Percentiles rank a stretch among this genome's conserved stretches.
phyloP scores from a whole-genome alignment of 495 filamentous ascomycete genomes.

The Penicillium angulare region DNA sequence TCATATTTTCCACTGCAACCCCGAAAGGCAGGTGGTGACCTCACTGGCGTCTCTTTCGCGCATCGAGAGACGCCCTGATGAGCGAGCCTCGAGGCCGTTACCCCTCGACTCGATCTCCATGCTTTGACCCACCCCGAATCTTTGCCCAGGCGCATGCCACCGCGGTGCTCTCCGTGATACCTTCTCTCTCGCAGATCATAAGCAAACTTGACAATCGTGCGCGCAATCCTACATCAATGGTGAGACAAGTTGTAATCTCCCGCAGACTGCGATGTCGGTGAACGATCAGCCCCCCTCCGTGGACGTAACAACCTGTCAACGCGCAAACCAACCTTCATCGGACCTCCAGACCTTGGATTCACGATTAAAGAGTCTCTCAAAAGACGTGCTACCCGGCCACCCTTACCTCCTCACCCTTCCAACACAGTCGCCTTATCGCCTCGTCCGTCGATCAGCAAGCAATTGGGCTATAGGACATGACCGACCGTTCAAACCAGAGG shows the following conservation, averaged over 20 bases:
- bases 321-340: constrained; percentile 14
- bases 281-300: constrained; percentile 35
- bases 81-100: constrained; percentile 12
- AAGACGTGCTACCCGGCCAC: constrained; percentile 46
- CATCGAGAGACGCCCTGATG: constrained; percentile 14
- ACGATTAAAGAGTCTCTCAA: constrained; percentile 42
- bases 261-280: constrained; percentile 48
- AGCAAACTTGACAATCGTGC: constrained; percentile 2
- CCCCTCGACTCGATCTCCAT: constrained; percentile 2
- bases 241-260: constrained; percentile 16
- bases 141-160: constrained; percentile 9
- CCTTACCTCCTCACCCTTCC: constrained; percentile 51
- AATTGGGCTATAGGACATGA: constrained; percentile 52
- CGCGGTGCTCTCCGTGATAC: not conserved
- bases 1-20: not conserved
- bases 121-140: constrained; percentile 5
- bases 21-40: not conserved
- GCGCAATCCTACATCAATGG: constrained; percentile 17
- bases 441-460: constrained; percentile 36
- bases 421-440: constrained; percentile 42
- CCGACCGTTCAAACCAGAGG: constrained; percentile 45
- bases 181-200: not conserved
- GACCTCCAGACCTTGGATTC: constrained; percentile 38
- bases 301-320: constrained; percentile 25
- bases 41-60: constrained; percentile 2